Base-by-base conservation (phyloP, 495 filamentous ascomycete genomes). In the Hypoxylon lienhwacheense region DNA sequence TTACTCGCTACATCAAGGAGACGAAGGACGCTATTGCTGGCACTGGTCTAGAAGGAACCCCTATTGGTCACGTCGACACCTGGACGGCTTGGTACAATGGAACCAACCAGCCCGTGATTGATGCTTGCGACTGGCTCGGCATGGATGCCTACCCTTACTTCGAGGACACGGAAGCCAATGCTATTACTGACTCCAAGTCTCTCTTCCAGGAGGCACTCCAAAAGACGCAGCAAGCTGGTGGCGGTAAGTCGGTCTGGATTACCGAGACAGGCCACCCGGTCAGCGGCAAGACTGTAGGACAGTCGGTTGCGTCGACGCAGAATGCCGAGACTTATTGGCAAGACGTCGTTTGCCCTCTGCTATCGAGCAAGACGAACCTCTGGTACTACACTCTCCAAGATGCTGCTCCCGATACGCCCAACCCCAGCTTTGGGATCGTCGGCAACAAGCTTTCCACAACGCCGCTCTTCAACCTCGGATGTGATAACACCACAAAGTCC, bases 261-360 rank as follows among this genome's bases (percentile, higher is more conserved):
- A 96, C 90, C 16, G 91, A 96, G 79, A 95, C 90, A 19, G 91
- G 91, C 55, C 92, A 85, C 79, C 91, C 91, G 47, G 83, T 88
- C 17, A 82, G 73, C 53, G 91, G 90, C 22, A 66, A 74, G 26
- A 75, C 70, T 11, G 68, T 79, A 53, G 82, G 80, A 50, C 65
- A 81, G 28, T 89, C 85, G 43, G 72, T 85, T 5, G 78, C 91
- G 16, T 81, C 73, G 14, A 40, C 68, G 19, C 74, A 71, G n/a
- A 95, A 93, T 66, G 87, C 90, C 21, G 78, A 87, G 77, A 77
- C 67, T 19, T 96, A 83, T 75, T 96, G 89, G 88, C 77, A 88
- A 52, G 67, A 85, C 36, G 85, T 92, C 47, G 88, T 81, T 19
- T 96, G 91, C 79, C 48, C 66, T 43, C 70, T 88, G 26, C 83